A percentile compares a stretch with the other conserved stretches of the same genome.
phyloP scores from a whole-genome alignment of 2,329 filamentous ascomycete genomes.

The Penicillium olsonii region DNA sequence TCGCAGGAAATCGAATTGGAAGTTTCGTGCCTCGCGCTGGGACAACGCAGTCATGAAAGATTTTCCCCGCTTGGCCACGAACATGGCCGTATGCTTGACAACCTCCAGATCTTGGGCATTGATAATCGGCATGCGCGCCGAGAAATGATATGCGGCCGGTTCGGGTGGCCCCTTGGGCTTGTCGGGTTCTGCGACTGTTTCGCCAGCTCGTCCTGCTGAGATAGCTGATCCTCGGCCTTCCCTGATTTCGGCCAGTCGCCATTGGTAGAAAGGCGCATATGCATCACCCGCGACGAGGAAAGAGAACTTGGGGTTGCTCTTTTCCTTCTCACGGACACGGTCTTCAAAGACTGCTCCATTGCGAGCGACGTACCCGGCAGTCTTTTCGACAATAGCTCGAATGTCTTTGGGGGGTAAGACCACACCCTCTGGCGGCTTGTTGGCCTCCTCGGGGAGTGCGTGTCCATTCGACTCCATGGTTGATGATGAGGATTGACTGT shows the following conservation, averaged over 20 bases:
- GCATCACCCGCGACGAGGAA: constrained; percentile 80
- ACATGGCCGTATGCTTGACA: constrained; percentile 77
- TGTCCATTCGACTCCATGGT: constrained; percentile 46
- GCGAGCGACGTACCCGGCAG: constrained; percentile 82
- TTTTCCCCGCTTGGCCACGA: constrained; percentile 88
- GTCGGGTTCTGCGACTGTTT: constrained; percentile 57
- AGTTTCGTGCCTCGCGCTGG: constrained; percentile 85
- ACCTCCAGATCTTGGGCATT: constrained; percentile 86
- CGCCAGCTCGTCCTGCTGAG: constrained; percentile 71
- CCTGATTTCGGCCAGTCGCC: constrained; percentile 84
- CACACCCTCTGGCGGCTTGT: constrained; percentile 78
- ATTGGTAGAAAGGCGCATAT: constrained; percentile 86
- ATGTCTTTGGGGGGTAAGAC: constrained; percentile 86
- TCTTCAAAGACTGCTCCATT: constrained; percentile 72
- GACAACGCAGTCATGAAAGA: constrained; percentile 88
- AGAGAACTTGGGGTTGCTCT: constrained; percentile 83
- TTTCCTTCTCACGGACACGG: constrained; percentile 81
- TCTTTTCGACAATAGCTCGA: constrained; percentile 85
- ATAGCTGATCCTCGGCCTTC: constrained; percentile 79
- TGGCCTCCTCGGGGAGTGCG: constrained; percentile 57
- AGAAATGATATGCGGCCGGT: constrained; percentile 87
- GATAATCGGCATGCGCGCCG: constrained; percentile 95
- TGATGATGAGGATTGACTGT: constrained; percentile 6
- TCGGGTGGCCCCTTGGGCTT: constrained; percentile 81
- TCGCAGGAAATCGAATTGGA: constrained; percentile 93